Evolutionary conservation across 2,329 filamentous ascomycete genomes (phyloP).

Genomic region (Xylaria sp.): DNA sequence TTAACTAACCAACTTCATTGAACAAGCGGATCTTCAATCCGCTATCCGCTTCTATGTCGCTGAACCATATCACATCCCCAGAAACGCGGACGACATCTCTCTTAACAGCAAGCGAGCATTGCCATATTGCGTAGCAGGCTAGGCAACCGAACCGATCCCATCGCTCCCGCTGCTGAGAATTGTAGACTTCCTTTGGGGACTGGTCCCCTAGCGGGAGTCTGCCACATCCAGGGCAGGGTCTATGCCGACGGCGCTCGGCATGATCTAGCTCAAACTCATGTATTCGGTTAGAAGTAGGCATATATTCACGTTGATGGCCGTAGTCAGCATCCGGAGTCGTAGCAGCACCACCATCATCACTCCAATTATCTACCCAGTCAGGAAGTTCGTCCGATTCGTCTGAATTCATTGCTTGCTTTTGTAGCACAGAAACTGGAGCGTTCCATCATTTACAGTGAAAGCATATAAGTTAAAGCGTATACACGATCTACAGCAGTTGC

Average conservation of each 20-base stretch:
- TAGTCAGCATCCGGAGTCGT: neutral
- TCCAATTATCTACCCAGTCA: neutral
- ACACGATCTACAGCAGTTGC: too few relatives aligned
- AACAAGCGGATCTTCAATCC: neutral
- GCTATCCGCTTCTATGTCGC: neutral
- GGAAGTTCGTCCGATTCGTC: neutral
- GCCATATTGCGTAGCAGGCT: neutral
- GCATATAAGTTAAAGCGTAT: too few relatives aligned
- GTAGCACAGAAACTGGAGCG: too few relatives aligned
- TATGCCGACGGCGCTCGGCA: neutral
- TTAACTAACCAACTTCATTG: neutral
- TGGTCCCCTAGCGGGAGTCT: neutral
- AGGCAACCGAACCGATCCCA: neutral
- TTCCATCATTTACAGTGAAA: too few relatives aligned
- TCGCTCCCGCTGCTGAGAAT: neutral
- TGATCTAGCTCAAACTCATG: neutral
- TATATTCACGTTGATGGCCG: neutral
- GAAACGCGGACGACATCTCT: neutral
- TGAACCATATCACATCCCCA: neutral
- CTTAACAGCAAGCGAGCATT: neutral
- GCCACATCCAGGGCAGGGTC: neutral
- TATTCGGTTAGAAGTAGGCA: neutral
- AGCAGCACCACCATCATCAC: neutral
- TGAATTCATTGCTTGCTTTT: too few relatives aligned
- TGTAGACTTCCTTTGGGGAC: neutral